phyloP scores from a whole-genome alignment of 2,329 filamentous ascomycete genomes.

The Grosmannia penicillata region DNA sequence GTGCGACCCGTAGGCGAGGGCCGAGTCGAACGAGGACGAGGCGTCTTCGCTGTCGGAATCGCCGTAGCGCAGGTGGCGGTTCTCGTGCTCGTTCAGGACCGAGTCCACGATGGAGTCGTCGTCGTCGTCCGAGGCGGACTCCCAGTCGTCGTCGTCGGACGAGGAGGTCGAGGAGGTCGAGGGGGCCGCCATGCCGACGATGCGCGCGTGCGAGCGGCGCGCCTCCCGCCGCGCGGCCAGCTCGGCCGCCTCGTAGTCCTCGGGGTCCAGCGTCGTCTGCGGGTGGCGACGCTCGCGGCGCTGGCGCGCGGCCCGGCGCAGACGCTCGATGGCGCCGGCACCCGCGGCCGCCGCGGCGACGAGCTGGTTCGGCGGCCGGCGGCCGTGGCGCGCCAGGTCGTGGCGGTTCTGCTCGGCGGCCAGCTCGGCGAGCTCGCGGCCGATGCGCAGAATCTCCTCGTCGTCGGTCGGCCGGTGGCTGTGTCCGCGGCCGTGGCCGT shows the following conservation, averaged over 20 bases:
- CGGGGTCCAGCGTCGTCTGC: background rate
- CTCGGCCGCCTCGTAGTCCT: constrained; percentile 1
- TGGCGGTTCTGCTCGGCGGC: constrained; percentile 34
- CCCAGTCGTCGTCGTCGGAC: constrained; percentile 39
- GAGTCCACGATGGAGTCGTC: constrained; percentile 19
- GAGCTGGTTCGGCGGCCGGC: constrained; percentile 21
- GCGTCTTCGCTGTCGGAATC: too few species aligned
- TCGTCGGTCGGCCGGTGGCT: constrained; percentile 31
- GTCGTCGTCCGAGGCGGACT: constrained; percentile 37
- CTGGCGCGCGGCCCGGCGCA: constrained; percentile 25
- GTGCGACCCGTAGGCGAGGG: constrained; percentile 27
- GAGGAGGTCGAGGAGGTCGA: constrained; percentile 23
- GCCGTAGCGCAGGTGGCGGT: too few species aligned
- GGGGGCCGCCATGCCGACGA: constrained; percentile 8
- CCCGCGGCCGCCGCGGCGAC: constrained; percentile 24
- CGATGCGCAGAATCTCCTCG: constrained; percentile 42
- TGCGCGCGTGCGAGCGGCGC: background rate
- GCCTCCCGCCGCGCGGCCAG: background rate
- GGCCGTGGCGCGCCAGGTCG: constrained; percentile 29
- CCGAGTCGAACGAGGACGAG: too few species aligned
- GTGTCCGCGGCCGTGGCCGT: constrained; percentile 4
- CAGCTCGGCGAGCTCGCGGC: constrained; percentile 37
- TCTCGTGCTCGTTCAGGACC: too few species aligned
- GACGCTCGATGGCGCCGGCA: constrained; percentile 23
- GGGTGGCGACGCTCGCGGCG: constrained; percentile 20